Evolutionary conservation across 305 asterid genomes (phyloP).

Genomic region (Fraxinus sp.): DNA sequence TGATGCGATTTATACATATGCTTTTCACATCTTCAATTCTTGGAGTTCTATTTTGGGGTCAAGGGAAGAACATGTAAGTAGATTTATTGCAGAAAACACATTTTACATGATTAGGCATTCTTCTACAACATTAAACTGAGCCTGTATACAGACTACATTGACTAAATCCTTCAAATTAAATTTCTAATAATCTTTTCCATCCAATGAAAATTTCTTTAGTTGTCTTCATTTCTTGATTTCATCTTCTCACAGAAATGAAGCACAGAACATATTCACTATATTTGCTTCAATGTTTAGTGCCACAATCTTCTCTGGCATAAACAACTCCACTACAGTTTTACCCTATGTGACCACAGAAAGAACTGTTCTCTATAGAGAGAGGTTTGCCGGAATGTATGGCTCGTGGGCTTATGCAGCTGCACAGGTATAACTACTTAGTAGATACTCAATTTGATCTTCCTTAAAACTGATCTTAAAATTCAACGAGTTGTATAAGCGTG

Average conservation of each 20-base stretch:
- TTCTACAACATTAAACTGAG: neutral
- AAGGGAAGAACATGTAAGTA: conserved; percentile 51
- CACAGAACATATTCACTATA: conserved; percentile 43
- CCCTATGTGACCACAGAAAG: conserved; percentile 46
- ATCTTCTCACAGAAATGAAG: conserved; percentile 24
- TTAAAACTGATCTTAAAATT: neutral
- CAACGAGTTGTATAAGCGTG: neutral
- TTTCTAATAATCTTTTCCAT: neutral
- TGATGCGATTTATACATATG: conserved; percentile 39
- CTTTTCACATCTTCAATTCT: conserved; percentile 36
- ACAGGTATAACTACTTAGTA: conserved; percentile 24
- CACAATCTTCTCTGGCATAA: conserved; percentile 42
- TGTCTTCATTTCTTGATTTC: neutral
- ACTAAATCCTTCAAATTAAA: neutral
- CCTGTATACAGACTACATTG: neutral
- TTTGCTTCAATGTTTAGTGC: conserved; percentile 45
- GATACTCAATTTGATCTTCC: neutral
- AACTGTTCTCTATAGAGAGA: conserved; percentile 48
- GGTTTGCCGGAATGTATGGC: conserved; percentile 54
- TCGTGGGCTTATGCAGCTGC: conserved; percentile 53
- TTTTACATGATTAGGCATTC: neutral
- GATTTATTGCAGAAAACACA: neutral
- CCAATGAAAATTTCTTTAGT: neutral
- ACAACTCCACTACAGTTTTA: conserved; percentile 42
- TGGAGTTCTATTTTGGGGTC: conserved; percentile 48